A percentile compares a stretch with the other conserved stretches of the same genome.
phyloP scores from a whole-genome alignment of 2,329 filamentous ascomycete genomes.

The Teratosphaeria destructans region DNA sequence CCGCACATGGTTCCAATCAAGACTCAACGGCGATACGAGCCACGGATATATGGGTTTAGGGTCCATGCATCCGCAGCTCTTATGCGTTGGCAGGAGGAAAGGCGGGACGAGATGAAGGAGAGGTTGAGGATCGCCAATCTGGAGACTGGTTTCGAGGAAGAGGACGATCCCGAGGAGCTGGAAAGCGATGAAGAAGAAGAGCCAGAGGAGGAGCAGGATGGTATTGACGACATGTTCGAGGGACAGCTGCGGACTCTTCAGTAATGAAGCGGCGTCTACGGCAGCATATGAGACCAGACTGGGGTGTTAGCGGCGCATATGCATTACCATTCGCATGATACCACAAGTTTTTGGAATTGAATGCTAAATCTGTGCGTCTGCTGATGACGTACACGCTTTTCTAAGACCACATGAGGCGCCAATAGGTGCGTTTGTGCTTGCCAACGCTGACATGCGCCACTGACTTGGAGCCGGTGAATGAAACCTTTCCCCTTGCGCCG shows the following conservation, averaged over 20 bases:
- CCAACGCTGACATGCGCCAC: neutral
- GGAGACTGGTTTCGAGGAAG: conserved; percentile 70
- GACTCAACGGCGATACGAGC: conserved; percentile 74
- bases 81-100: conserved; percentile 78
- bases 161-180: conserved; percentile 47
- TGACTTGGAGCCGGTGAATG: neutral
- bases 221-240: conserved; percentile 37
- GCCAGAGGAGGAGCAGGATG: conserved; percentile 49
- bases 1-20: conserved; percentile 81
- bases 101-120: conserved; percentile 71
- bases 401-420: neutral
- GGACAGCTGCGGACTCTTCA: conserved; percentile 13
- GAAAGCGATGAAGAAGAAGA: conserved; percentile 50
- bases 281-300: neutral
- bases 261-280: neutral
- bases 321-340: neutral
- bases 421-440: neutral
- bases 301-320: neutral
- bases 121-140: conserved; percentile 59
- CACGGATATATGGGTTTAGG: conserved; percentile 87
- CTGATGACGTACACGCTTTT: neutral
- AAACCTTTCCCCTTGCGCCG: neutral
- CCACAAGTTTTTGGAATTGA: neutral
- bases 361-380: neutral
- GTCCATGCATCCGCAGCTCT: conserved; percentile 84